Percentiles rank a stretch among this genome's conserved stretches.
These are phyloP conservation scores for Dendrobium officinale DNA, from an alignment of 106 monocot species.

Conservation along the genomic window DNA sequence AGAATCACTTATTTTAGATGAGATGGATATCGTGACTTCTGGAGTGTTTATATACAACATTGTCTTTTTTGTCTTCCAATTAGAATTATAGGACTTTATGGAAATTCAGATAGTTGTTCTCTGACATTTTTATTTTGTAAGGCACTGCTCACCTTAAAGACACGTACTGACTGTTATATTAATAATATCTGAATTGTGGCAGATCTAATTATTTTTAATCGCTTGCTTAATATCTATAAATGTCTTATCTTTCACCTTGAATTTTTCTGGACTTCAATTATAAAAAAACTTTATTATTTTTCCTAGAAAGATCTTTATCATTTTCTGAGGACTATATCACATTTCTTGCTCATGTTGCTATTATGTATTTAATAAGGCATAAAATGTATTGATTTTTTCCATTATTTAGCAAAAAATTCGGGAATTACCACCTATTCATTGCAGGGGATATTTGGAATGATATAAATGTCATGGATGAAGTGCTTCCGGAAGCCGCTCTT, in stretches of 20 bases:
- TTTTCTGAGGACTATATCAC: background rate
- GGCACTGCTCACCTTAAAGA: background rate
- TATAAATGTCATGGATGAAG: conserved; percentile 73
- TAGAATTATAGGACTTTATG: background rate
- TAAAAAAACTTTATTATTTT: background rate
- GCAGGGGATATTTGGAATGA: conserved; percentile 65
- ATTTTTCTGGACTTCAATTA: background rate
- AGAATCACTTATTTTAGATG: background rate
- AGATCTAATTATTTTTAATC: no score
- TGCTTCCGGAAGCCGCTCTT: conserved; percentile 85
- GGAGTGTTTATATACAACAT: background rate
- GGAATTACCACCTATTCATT: background rate
- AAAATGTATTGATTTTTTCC: background rate
- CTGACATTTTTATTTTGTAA: background rate
- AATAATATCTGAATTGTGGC: no score
- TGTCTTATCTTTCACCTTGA: background rate
- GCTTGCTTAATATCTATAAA: no score
- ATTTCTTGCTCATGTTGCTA: background rate
- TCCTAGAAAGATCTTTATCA: background rate
- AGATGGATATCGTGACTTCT: background rate
- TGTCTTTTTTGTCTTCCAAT: background rate
- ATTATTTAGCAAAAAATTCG: background rate
- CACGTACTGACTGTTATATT: no score
- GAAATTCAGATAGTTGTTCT: background rate
- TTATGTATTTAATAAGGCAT: background rate